These are phyloP conservation scores for Oryza rufipogon DNA, from an alignment of 176 grass and related monocot species.

Conservation along the genomic window DNA sequence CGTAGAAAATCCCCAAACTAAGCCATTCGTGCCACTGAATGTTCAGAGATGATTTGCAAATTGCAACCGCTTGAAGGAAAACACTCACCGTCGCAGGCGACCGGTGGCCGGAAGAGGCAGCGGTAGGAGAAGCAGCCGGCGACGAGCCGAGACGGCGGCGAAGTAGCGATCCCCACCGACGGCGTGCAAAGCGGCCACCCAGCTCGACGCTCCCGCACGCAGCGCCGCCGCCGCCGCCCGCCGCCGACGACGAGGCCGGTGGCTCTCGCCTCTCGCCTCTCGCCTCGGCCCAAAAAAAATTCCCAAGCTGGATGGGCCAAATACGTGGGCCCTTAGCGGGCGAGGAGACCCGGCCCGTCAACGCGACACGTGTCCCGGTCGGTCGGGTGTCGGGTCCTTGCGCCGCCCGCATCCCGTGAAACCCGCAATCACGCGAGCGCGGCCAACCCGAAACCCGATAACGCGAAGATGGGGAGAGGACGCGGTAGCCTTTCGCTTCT, in stretches of 20 bases:
- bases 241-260: background rate
- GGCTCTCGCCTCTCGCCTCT: background rate
- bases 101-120: background rate
- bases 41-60: background rate
- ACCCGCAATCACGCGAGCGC: background rate
- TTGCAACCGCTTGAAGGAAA: background rate
- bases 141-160: background rate
- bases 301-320: background rate
- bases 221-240: background rate
- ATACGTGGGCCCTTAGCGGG: background rate
- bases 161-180: background rate
- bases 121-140: background rate
- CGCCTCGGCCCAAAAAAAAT: background rate
- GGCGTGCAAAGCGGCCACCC: too few species aligned
- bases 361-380: background rate
- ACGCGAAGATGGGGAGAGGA: conserved; percentile 6
- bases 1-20: background rate
- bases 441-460: background rate
- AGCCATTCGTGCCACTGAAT: background rate
- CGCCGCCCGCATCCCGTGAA: background rate
- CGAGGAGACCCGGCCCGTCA: background rate
- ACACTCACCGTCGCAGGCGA: background rate
- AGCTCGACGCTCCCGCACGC: too few species aligned
- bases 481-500: background rate
- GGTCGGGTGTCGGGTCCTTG: background rate